phyloP scores from a whole-genome alignment of 2,329 filamentous ascomycete species.

The Arthrobotrys megalospora region DNA sequence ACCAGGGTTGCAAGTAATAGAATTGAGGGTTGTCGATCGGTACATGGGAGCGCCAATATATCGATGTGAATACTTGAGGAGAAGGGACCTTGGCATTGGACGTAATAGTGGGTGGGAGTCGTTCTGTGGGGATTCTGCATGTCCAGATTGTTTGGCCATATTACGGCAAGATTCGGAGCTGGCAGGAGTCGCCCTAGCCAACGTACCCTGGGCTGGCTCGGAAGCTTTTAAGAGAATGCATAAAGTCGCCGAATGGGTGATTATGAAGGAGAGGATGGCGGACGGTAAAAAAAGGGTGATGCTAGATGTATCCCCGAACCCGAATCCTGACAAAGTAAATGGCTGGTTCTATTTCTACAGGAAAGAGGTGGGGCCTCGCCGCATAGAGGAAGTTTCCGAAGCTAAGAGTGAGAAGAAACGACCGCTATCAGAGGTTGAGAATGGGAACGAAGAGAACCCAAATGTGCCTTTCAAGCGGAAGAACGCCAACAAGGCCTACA shows the following conservation, averaged over 20 bases:
- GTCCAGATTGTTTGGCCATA: constrained; percentile 15
- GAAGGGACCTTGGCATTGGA: constrained; percentile 21
- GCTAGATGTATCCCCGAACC: constrained; percentile 32
- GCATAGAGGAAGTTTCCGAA: background rate
- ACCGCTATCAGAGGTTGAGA: constrained; percentile 17
- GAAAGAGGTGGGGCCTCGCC: background rate
- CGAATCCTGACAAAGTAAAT: background rate
- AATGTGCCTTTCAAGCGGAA: constrained; percentile 18
- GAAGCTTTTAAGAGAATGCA: constrained; percentile 18
- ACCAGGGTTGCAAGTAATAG: constrained; percentile 30
- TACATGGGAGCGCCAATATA: constrained; percentile 1
- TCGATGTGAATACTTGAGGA: constrained; percentile 8
- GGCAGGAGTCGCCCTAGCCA: constrained; percentile 3
- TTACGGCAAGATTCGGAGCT: constrained; percentile 21
- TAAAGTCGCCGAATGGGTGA: constrained; percentile 31
- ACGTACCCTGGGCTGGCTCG: background rate
- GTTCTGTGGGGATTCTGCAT: constrained; percentile 25
- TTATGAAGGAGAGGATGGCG: constrained; percentile 31
- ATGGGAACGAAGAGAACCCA: background rate
- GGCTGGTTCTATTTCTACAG: constrained; percentile 41
- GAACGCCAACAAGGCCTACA: constrained; percentile 11
- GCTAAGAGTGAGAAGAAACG: constrained; percentile 35
- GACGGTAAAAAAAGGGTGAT: constrained; percentile 34
- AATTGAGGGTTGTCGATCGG: constrained; percentile 21
- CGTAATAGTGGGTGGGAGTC: constrained; percentile 11